phyloP scores from a whole-genome alignment of 2,329 filamentous ascomycete species.

The Pyricularia sp. region DNA sequence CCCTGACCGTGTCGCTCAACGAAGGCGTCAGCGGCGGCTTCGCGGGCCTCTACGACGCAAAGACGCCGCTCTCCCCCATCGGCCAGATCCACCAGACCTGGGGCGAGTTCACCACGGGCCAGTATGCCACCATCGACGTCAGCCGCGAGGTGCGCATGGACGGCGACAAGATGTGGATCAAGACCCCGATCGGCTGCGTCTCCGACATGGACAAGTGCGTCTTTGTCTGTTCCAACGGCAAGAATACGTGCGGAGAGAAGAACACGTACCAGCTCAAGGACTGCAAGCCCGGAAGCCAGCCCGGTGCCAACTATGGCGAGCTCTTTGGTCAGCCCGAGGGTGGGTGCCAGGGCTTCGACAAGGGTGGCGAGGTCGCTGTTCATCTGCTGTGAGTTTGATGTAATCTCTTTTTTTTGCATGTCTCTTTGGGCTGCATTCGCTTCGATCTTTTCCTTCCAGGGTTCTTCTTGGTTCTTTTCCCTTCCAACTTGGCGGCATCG shows the following conservation, averaged over 20 bases:
- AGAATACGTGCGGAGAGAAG: constrained; percentile 20
- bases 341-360: constrained; percentile 19
- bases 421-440: neutral
- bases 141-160: constrained; percentile 33
- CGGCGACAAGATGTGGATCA: constrained; percentile 25
- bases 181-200: constrained; percentile 26
- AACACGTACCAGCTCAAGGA: constrained; percentile 27
- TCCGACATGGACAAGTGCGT: constrained; percentile 31
- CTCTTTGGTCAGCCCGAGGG: constrained; percentile 17
- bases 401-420: neutral
- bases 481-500: no score
- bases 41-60: constrained; percentile 22
- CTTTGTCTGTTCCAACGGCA: constrained; percentile 27
- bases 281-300: constrained; percentile 14
- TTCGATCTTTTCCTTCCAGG: neutral
- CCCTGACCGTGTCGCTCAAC: constrained; percentile 26
- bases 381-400: neutral
- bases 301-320: constrained; percentile 7
- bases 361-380: constrained; percentile 11
- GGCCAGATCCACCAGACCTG: constrained; percentile 33
- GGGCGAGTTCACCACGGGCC: constrained; percentile 31
- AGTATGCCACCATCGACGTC: constrained; percentile 28
- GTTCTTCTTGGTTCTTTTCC: neutral
- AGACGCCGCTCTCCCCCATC: constrained; percentile 18
- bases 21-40: constrained; percentile 28